These are phyloP conservation scores for Fusarium udum DNA, from an alignment of 2,329 filamentous ascomycete species.

Conservation along the genomic window DNA sequence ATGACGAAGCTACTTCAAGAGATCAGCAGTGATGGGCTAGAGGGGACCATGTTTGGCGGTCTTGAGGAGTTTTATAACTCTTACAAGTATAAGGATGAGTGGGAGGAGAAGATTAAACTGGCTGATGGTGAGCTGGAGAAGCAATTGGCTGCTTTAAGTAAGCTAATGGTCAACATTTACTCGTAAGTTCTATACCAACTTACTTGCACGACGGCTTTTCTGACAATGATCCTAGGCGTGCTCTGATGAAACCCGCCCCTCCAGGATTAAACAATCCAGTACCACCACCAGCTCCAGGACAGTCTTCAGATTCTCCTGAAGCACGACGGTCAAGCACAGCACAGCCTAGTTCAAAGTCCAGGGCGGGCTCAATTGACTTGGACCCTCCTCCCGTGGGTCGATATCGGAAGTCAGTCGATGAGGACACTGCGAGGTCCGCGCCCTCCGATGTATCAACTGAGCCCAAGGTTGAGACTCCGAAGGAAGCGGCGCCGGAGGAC, in stretches of 20 bases:
- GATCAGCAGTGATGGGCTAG: slow-evolving; percentile 38
- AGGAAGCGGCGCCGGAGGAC: background rate
- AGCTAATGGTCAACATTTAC: slow-evolving; percentile 48
- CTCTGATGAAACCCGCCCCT: slow-evolving; percentile 44
- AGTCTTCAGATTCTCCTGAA: background rate
- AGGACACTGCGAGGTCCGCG: background rate
- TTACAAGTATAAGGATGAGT: slow-evolving; percentile 47
- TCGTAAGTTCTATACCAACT: slow-evolving; percentile 37
- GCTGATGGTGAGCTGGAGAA: slow-evolving; percentile 45
- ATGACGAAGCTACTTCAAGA: slow-evolving; percentile 47
- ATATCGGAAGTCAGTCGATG: slow-evolving; percentile 1
- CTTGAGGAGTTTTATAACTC: slow-evolving; percentile 48
- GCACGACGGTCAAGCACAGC: background rate
- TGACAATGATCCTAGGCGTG: slow-evolving; percentile 27
- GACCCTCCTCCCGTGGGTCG: slow-evolving; percentile 25
- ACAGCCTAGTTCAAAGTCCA: background rate
- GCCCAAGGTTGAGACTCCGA: background rate
- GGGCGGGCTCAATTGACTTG: slow-evolving; percentile 1
- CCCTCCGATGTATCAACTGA: background rate
- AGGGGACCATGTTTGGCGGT: slow-evolving; percentile 33
- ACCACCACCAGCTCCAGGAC: slow-evolving; percentile 25
- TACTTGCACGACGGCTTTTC: too few relatives aligned
- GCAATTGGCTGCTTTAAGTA: slow-evolving; percentile 42
- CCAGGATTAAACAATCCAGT: slow-evolving; percentile 16
- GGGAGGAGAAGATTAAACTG: slow-evolving; percentile 45